Base-by-base conservation (phyloP, 176 grass and related monocot genomes). In the Musa acuminata region DNA sequence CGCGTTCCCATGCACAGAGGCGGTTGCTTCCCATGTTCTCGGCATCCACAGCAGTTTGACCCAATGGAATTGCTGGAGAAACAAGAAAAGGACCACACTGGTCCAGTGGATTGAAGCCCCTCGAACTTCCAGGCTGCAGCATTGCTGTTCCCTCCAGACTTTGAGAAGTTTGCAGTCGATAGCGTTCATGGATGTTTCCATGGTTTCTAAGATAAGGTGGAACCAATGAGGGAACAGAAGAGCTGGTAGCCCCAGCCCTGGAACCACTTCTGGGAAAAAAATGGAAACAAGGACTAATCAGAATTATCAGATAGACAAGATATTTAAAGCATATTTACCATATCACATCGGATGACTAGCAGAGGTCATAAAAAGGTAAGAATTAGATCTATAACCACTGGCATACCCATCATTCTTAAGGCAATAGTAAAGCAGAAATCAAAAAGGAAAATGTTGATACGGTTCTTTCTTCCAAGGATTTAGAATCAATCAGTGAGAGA, bases 1-100 rank as follows among this genome's bases (percentile, higher is more conserved):
- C 92, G 2, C 92, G 83, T 55, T 96, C 92, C 92, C 92, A 96
- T 20, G 92, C 87, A 13, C 92, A 89, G 85, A 92, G 87, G 69
- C 74, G 80, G 78, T 71, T 96, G 74, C 87, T 87, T 78, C 84
- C 89, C n/a, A 65, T 64, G 3, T 89, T 87, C 17, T 96, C 92
- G 5, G 87, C 79, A 67, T 89, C 82, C 66, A 86, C 59, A 3
- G 83, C 64, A 78, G 53, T 85, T 74, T 78, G 87, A 66, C 85
- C 87, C 9, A 87, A 89, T 17, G 92, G 87, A 48, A 84, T 77
- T 0, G 87, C 75, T 1, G 92, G 87, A 49, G 89, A 84, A 50
- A 96, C 53, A 76, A 82, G 86, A 82, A 96, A 92, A 9, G 6
- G 76, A 75, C 71, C 82, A 83, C 53, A 82, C 89, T 53, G 84